Conservation (phyloP, 2,329 filamentous ascomycete species). For the Cladophialophora yegresii region DNA sequence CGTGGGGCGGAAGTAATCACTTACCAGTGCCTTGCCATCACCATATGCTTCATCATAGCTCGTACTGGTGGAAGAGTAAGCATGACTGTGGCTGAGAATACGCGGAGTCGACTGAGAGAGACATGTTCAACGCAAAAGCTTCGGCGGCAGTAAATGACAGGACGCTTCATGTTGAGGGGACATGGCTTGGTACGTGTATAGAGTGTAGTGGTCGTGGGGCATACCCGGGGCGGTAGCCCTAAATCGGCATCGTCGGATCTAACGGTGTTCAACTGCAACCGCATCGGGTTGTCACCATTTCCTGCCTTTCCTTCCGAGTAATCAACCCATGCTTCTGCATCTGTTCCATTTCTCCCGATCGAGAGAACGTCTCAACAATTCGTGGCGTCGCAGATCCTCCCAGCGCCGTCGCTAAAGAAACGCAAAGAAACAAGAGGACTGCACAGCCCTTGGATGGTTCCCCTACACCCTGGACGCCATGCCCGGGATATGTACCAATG, state of each 20-base stretch:
- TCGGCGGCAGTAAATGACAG: not conserved
- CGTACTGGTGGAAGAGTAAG: not conserved
- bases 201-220: not conserved
- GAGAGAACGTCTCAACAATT: not conserved
- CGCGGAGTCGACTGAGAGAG: not conserved
- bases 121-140: not conserved
- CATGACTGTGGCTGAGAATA: not conserved
- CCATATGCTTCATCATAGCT: not conserved
- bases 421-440: not conserved
- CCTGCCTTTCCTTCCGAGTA: not conserved
- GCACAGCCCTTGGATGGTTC: not conserved
- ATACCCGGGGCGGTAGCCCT: not conserved
- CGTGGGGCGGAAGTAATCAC: not conserved
- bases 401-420: slow-evolving; percentile 20
- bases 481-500: not conserved
- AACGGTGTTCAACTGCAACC: not conserved
- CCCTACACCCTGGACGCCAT: not conserved
- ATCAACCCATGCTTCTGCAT: not conserved
- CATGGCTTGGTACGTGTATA: not conserved
- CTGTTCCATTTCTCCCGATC: not conserved
- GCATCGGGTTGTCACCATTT: not conserved
- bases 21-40: not conserved
- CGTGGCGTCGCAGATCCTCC: slow-evolving; percentile 1
- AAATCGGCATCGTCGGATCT: not conserved
- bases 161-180: not conserved